phyloP scores from a whole-genome alignment of 2,329 filamentous ascomycete genomes.

The Colletotrichum simmondsii region DNA sequence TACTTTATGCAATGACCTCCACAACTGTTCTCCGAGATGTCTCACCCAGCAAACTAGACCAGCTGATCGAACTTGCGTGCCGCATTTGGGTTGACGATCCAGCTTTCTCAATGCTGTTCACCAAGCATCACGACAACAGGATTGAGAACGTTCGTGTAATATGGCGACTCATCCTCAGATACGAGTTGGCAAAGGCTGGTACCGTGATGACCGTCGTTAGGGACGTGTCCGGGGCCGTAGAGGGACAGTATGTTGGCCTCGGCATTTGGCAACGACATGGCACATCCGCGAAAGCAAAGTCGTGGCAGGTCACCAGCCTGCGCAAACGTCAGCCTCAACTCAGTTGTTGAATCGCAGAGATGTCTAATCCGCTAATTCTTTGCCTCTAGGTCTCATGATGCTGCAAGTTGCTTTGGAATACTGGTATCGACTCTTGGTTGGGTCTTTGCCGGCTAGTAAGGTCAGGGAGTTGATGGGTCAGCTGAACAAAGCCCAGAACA shows the following conservation, averaged over 20 bases:
- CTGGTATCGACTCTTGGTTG: background rate
- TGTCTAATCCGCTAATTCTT: background rate
- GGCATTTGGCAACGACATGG: background rate
- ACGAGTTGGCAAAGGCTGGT: background rate
- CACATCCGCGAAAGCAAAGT: background rate
- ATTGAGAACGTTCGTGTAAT: background rate
- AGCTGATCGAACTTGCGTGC: background rate
- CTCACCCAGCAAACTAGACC: background rate
- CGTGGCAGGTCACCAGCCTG: background rate
- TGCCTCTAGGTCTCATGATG: background rate
- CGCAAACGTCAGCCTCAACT: background rate
- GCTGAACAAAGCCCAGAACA: background rate
- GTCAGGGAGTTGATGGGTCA: background rate
- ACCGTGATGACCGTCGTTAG: background rate
- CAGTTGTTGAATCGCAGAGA: too few species aligned
- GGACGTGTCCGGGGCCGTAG: background rate
- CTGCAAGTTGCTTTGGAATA: background rate
- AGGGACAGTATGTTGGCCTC: background rate
- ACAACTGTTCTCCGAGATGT: background rate
- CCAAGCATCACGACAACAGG: background rate
- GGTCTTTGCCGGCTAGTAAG: background rate
- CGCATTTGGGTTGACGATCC: background rate
- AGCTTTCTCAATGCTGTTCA: background rate
- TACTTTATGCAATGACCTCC: background rate
- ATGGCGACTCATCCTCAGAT: constrained; percentile 1